Evolutionary conservation across 768 basidiomycete species (phyloP).

Genomic region (Roridomyces roridus): DNA sequence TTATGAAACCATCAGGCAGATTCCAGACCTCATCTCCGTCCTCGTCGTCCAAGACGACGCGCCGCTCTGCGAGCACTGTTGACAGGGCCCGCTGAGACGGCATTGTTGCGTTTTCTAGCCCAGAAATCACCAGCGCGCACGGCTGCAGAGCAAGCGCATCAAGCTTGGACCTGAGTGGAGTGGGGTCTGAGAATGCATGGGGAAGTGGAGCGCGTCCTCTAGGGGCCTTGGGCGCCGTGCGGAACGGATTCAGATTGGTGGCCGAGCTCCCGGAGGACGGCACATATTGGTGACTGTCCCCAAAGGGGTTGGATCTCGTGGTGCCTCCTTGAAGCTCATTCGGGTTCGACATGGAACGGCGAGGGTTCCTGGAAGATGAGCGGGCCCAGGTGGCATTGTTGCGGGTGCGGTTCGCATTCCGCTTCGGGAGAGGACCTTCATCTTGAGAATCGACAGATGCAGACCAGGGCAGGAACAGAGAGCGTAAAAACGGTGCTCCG

Average conservation of each 20-base stretch:
- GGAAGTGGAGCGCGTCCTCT: constrained; percentile 13
- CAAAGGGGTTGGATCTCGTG: constrained; percentile 18
- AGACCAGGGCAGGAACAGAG: constrained; percentile 42
- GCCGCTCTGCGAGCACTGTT: constrained; percentile 55
- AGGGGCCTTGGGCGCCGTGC: constrained; percentile 9
- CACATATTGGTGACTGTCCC: constrained; percentile 8
- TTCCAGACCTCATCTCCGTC: constrained; percentile 50
- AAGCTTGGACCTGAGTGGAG: constrained; percentile 28
- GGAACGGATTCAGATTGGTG: not conserved
- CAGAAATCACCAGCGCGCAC: constrained; percentile 69
- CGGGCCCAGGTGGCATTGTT: constrained; percentile 22
- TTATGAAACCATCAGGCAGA: constrained; percentile 71
- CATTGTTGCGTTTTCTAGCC: constrained; percentile 65
- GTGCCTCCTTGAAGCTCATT: constrained; percentile 32
- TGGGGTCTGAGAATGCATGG: constrained; percentile 44
- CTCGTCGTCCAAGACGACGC: constrained; percentile 52
- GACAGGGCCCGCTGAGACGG: constrained; percentile 65
- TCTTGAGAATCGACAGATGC: constrained; percentile 25
- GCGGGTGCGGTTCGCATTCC: constrained; percentile 12
- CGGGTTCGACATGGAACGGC: constrained; percentile 41
- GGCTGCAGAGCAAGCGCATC: constrained; percentile 46
- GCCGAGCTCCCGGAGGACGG: no score
- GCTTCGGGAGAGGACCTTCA: constrained; percentile 11
- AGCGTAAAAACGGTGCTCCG: constrained; percentile 37
- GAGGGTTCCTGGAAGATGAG: constrained; percentile 18